These are phyloP conservation scores for Venturia nashicola DNA, from an alignment of 2,329 filamentous ascomycete genomes.

Conservation along the genomic window DNA sequence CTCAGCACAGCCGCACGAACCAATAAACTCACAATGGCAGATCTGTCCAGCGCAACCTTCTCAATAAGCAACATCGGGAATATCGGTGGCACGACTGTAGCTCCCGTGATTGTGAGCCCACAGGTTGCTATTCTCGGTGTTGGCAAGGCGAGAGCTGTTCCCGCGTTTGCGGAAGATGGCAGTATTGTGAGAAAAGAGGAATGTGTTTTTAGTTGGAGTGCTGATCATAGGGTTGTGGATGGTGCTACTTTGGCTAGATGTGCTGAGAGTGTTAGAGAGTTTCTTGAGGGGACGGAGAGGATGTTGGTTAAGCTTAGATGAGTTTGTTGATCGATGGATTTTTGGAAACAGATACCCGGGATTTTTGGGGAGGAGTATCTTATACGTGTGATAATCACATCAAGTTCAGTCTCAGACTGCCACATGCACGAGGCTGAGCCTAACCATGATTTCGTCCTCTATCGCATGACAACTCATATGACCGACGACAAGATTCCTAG, in stretches of 20 bases:
- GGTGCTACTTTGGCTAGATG: conserved; percentile 90
- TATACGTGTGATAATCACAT: no score
- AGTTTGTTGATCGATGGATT: not conserved
- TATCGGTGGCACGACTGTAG: conserved; percentile 84
- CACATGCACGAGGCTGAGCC: no score
- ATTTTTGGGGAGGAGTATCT: not conserved
- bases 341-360: not conserved
- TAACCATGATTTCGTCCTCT: no score
- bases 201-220: conserved; percentile 90
- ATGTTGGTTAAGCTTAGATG: conserved; percentile 67
- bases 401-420: no score
- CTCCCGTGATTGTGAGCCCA: conserved; percentile 78
- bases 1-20: conserved; percentile 60
- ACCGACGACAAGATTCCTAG: no score
- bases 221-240: conserved; percentile 88
- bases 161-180: conserved; percentile 52
- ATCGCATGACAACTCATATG: no score
- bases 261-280: conserved; percentile 63
- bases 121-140: conserved; percentile 90
- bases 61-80: conserved; percentile 95
- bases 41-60: conserved; percentile 80
- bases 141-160: conserved; percentile 67
- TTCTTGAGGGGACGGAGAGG: conserved; percentile 72
- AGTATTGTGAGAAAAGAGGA: conserved; percentile 63
- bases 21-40: conserved; percentile 62